Evolutionary conservation across 2,329 filamentous ascomycete species (phyloP).

Genomic region (Diplodia seriata): DNA sequence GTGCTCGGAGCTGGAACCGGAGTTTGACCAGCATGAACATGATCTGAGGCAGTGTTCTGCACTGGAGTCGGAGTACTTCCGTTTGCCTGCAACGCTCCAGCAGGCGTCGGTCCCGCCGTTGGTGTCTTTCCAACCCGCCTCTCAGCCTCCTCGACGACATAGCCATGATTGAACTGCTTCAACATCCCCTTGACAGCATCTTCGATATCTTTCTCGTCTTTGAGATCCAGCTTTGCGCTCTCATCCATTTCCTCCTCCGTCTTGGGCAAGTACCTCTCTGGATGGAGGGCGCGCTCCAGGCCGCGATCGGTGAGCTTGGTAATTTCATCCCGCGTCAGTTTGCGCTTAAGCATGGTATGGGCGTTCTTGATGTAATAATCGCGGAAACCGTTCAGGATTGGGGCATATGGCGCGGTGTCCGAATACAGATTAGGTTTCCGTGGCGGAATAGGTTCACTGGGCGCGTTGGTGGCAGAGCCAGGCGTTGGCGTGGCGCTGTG

Average conservation of each 20-base stretch:
- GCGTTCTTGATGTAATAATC: conserved; percentile 29
- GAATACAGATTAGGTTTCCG: conserved; percentile 27
- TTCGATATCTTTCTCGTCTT: conserved; percentile 32
- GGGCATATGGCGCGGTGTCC: conserved; percentile 22
- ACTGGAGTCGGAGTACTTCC: background rate
- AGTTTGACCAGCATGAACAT: background rate
- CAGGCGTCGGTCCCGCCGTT: background rate
- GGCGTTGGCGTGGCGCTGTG: conserved; percentile 5
- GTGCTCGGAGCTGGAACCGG: background rate
- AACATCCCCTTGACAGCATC: conserved; percentile 32
- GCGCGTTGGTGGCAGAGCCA: background rate
- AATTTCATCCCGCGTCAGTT: conserved; percentile 23
- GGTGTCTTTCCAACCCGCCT: conserved; percentile 8
- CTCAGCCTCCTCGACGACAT: conserved; percentile 29
- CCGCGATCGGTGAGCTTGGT: conserved; percentile 29
- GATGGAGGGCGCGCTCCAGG: conserved; percentile 27
- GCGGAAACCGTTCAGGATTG: conserved; percentile 32
- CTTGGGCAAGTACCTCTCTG: conserved; percentile 22
- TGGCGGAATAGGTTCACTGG: conserved; percentile 27
- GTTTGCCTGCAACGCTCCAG: background rate
- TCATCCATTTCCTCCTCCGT: conserved; percentile 27
- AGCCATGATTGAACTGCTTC: conserved; percentile 30
- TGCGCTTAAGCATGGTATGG: conserved; percentile 24
- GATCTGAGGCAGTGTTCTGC: background rate
- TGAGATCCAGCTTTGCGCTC: conserved; percentile 25